Evolutionary conservation across 2,329 filamentous ascomycete genomes (phyloP).

Genomic region (Domatiomyces catenatus): DNA sequence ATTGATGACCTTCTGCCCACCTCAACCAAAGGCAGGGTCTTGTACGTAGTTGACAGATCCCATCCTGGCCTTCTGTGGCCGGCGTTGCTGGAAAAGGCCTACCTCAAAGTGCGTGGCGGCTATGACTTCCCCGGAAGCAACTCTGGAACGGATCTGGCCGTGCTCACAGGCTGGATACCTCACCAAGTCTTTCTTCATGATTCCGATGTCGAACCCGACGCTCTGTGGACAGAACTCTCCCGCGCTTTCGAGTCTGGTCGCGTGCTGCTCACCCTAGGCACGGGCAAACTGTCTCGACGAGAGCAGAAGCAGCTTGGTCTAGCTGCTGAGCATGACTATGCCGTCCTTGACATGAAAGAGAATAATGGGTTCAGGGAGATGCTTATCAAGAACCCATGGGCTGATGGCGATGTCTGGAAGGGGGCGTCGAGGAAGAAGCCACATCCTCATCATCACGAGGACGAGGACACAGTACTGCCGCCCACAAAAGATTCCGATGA

Average conservation of each 20-base stretch:
- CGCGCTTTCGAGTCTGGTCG: conserved; percentile 61
- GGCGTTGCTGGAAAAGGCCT: conserved; percentile 86
- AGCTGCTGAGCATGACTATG: conserved; percentile 85
- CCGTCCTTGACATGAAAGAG: conserved; percentile 64
- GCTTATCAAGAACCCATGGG: conserved; percentile 93
- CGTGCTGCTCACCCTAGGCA: conserved; percentile 79
- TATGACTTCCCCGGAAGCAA: conserved; percentile 98
- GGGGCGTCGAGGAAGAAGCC: conserved; percentile 15
- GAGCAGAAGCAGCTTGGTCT: conserved; percentile 72
- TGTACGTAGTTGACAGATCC: conserved; percentile 76
- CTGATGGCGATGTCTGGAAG: conserved; percentile 42
- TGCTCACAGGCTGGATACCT: conserved; percentile 88
- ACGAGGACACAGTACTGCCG: conserved; percentile 1
- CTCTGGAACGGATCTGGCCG: conserved; percentile 85
- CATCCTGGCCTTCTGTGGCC: conserved; percentile 80
- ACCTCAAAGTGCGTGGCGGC: conserved; percentile 83
- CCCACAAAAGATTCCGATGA: conserved; percentile 8
- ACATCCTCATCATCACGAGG: conserved; percentile 6
- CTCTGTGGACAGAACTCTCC: conserved; percentile 63
- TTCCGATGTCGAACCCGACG: conserved; percentile 60
- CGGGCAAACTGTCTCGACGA: conserved; percentile 59
- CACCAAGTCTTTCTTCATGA: conserved; percentile 87
- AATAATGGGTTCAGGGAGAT: conserved; percentile 48
- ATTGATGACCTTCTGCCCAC: conserved; percentile 79
- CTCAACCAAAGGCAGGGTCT: conserved; percentile 56